These are phyloP conservation scores for Pyrus pyrifolia DNA, from an alignment of 306 rosid genomes.

Conservation along the genomic window DNA sequence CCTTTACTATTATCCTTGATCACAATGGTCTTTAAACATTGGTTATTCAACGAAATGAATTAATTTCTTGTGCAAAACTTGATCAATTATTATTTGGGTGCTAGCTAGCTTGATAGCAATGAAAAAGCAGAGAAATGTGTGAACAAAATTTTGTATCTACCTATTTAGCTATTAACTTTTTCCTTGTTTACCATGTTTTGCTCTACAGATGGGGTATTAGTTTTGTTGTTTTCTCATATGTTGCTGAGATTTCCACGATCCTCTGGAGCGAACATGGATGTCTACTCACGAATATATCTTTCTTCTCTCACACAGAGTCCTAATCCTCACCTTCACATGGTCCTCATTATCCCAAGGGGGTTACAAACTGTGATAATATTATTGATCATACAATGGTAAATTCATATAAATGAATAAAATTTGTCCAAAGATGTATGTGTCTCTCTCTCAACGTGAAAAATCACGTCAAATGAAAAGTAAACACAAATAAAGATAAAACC, in stretches of 20 bases:
- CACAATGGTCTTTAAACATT: background rate
- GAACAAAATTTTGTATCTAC: slow-evolving; percentile 8
- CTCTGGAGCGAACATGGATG: slow-evolving; percentile 11
- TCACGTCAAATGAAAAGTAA: too few species aligned
- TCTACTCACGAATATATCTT: background rate
- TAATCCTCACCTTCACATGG: background rate
- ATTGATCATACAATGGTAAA: background rate
- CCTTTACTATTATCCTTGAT: background rate
- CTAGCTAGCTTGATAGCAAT: slow-evolving; percentile 12
- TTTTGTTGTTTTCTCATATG: slow-evolving; percentile 22
- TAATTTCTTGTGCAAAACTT: background rate
- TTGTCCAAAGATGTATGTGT: background rate
- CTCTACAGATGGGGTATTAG: slow-evolving; percentile 18
- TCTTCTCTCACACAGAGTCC: background rate
- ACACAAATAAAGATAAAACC: too few species aligned
- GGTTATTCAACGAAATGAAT: background rate
- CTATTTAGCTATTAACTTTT: slow-evolving; percentile 5
- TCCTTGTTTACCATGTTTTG: slow-evolving; percentile 11
- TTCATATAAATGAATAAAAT: too few species aligned
- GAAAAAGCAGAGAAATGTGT: slow-evolving; percentile 21
- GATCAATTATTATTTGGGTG: background rate
- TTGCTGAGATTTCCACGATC: slow-evolving; percentile 25
- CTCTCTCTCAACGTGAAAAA: background rate
- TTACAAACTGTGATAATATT: background rate
- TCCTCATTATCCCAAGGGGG: background rate